These are phyloP conservation scores for Rhynchospora tenuis DNA, from an alignment of 176 grass and related monocot species.

Conservation along the genomic window DNA sequence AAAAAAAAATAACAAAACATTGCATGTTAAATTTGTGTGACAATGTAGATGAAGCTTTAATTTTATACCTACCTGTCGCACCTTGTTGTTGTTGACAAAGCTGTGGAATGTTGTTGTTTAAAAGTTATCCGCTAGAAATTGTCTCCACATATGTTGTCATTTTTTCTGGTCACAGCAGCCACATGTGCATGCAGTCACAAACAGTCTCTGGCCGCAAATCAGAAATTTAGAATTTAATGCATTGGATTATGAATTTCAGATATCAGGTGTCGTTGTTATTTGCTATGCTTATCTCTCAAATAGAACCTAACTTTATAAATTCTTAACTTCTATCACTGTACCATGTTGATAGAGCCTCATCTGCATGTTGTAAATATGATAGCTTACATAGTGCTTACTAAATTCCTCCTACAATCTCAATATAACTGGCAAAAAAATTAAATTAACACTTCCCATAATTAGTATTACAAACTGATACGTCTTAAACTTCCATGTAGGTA, in stretches of 20 bases:
- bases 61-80: background rate
- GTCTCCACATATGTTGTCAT: background rate
- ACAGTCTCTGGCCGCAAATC: background rate
- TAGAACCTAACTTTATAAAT: background rate
- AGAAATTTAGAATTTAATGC: background rate
- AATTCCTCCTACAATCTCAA: background rate
- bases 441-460: background rate
- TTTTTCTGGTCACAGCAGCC: background rate
- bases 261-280: background rate
- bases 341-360: background rate
- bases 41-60: background rate
- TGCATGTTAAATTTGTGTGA: too few relatives aligned
- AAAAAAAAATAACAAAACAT: background rate
- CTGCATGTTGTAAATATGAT: background rate
- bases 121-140: background rate
- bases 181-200: background rate
- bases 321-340: background rate
- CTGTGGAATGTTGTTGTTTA: background rate
- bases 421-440: background rate
- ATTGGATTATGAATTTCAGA: background rate
- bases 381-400: background rate
- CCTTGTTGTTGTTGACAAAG: background rate
- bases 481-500: conserved; percentile 27
- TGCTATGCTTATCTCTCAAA: background rate
- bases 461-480: background rate